Evolutionary conservation across 352 stramenopile species (phyloP), one percentile per base, ranked within the genome.

Genomic region (Aphanomyces invadans): DNA sequence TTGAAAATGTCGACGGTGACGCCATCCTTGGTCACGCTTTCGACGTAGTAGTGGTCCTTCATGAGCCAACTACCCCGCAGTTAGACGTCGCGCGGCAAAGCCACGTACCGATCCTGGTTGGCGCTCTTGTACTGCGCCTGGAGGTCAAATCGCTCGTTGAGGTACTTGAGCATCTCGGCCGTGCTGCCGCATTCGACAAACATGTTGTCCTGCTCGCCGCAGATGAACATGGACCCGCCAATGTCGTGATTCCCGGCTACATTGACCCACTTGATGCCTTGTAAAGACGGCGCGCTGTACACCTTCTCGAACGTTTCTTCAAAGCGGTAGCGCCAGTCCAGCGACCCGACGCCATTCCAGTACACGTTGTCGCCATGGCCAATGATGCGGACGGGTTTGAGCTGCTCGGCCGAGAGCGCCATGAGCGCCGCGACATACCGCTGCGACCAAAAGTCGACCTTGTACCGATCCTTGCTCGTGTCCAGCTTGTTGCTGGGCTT

Each of bases 1-100:
- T 92, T 95, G 69, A 93, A 93, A 38, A 95, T 91, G 49, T 95
- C 86, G 1, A 95, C 84, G 33, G 83, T 89, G 25, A 95, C 86
- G 36, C 77, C 86, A 71, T 86, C 78, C 72, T 84, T 78, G 66
- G 89, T 74, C 5, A 92, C 75, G 4, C 73, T 79, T 67, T 95
- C 81, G 25, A 90, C 80, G 72, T 87, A 90, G 71, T 89, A 92
- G 62, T 90, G 81, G 62, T 77, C 80, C 38, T 76, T 75, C 21
- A 92, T 45, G 21, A 83, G 61, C 83, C 83, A 92, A 17, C 55
- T 63, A 63, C n/a, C n/a, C n/a, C n/a, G n/a, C 29, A 60, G 42
- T 60, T 26, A 55, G n/a, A 9, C 23, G 28, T 61, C 23, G n/a
- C 33, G 33, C 15, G n/a, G 9, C 9, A 33, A 56, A 9, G 28